Base-by-base conservation (phyloP, 148 eudicot genomes). In the Persicaria tinctoria region DNA sequence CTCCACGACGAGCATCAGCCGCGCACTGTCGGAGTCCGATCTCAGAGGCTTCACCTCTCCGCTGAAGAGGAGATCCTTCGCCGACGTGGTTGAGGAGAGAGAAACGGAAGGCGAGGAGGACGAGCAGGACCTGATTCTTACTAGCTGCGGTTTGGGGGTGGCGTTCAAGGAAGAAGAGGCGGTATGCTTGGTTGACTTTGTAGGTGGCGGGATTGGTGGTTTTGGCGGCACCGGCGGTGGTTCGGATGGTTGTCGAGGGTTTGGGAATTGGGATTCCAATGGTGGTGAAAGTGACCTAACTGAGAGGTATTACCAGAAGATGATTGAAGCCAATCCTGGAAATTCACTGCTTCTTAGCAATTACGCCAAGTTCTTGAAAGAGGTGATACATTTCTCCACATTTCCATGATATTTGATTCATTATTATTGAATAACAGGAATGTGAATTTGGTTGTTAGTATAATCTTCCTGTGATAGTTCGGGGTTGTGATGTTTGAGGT, bases 271-370 rank as follows among this genome's bases (percentile, higher is more conserved):
- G 68, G 78, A 70, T 54, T 18, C 66, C 3, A 51, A 79, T 57
- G 51, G 77, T 62, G 78, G 66, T 16, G 70, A 12, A 5, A 75
- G 38, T n/a, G 74, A 63, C 5, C 72, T 63, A 6, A 80, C 84
- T 6, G 92, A 88, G 62, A 38, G 9, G 82, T 88, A 84, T 79
- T 88, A 83, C 76, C 79, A 74, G 84, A 80, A 74, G 62, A 85
- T 88, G 92, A 82, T 88, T 45, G 82, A 85, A 76, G 89, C 89
- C 8, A 80, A 86, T 78, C 92, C 92, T 60, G 89, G 92, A n/a
- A 85, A 88, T 71, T 78, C 86, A 0, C 81, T 88, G 23, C 51
- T 88, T 73, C 78, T 88, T 48, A 73, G 86, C 6, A 88, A 88
- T 53, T 88, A 88, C 76, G 92, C 92, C 0, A 80, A 66, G 23